These are phyloP conservation scores for Ganoderma resinaceum DNA, from an alignment of 1,284 basidiomycete genomes.

Conservation along the genomic window DNA sequence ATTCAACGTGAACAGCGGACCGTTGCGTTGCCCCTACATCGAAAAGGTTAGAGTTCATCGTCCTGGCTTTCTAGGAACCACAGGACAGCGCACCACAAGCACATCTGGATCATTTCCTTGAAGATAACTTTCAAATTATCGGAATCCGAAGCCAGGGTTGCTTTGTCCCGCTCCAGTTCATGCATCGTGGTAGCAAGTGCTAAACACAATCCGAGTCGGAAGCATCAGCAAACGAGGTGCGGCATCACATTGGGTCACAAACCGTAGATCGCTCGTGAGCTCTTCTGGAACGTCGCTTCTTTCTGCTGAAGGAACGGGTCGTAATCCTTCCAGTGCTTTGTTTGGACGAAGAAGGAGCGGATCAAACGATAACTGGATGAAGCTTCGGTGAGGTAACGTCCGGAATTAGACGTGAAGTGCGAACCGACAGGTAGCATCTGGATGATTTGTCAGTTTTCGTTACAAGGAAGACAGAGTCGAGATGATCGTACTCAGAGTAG, in stretches of 20 bases:
- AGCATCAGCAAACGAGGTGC: not conserved
- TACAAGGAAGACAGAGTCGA: not conserved
- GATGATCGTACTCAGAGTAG: constrained; percentile 77
- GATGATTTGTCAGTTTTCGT: not conserved
- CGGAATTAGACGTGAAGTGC: constrained; percentile 63
- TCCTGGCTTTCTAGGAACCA: not conserved
- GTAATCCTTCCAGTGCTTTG: constrained; percentile 76
- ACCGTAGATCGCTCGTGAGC: constrained; percentile 82
- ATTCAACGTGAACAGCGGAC: constrained; percentile 40
- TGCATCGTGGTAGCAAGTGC: constrained; percentile 76
- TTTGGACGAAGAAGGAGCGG: constrained; percentile 76
- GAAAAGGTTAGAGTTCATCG: not conserved
- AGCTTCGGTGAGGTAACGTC: constrained; percentile 38
- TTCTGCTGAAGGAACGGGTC: constrained; percentile 92
- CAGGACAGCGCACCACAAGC: constrained; percentile 69
- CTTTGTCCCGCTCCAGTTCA: constrained; percentile 62
- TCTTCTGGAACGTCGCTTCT: constrained; percentile 83
- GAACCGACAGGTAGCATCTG: constrained; percentile 27
- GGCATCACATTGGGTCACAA: constrained; percentile 26
- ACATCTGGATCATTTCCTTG: constrained; percentile 88
- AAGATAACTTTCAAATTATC: constrained; percentile 72
- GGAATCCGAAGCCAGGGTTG: constrained; percentile 51
- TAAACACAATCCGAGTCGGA: constrained; percentile 38
- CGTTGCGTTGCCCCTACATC: constrained; percentile 81
- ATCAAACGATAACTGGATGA: constrained; percentile 81